Base-by-base conservation (phyloP, 148 eudicot genomes). In the Dysphania ambrosioides region DNA sequence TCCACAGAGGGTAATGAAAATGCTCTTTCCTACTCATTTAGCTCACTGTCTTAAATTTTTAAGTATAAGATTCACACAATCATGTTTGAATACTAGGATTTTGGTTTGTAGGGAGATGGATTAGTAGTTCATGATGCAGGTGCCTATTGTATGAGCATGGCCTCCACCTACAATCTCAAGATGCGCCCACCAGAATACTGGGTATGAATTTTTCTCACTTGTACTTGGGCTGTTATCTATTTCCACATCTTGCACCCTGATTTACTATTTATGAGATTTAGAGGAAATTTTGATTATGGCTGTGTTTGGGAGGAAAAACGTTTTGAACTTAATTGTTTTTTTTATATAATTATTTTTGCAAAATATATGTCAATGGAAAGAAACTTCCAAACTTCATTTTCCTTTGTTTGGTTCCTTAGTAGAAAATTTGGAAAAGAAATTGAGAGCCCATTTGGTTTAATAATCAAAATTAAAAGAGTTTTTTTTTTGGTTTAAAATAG, bases 121-220 rank as follows among this genome's bases (percentile, higher is more conserved):
- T 77, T 95, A 81, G 99, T 95, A 30, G 99, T 95, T 80, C 99
- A 92, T 65, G 97, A 95, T 85, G 97, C 97, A 8, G 99, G 99
- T 66, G 99, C 97, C 53, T 95, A 95, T 79, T 95, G 97, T 82
- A 95, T 92, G 99, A 92, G 97, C 80, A 95, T 95, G 99, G 96
- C 97, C 68, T 92, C 97, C 72, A 95, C 99, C 40, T 95, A 95
- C 89, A 95, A 95, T 74, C 99, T 95, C 72, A 95, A 92, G 86
- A 95, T 95, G 99, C 99, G 99, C 57, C 99, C 99, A 66, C 91
- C 97, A 0, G 99, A 95, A 51, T 95, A 95, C 82, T 95, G 99
- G 99, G 99, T 95, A 82, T 75, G 83, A 41, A 13, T 3, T 38
- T 64, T 59, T 72, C n/a, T 8, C 21, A 11, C 15, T 42, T 35